Conservation (phyloP, 495 filamentous ascomycete genomes). For the Diplogelasinospora grovesii region DNA sequence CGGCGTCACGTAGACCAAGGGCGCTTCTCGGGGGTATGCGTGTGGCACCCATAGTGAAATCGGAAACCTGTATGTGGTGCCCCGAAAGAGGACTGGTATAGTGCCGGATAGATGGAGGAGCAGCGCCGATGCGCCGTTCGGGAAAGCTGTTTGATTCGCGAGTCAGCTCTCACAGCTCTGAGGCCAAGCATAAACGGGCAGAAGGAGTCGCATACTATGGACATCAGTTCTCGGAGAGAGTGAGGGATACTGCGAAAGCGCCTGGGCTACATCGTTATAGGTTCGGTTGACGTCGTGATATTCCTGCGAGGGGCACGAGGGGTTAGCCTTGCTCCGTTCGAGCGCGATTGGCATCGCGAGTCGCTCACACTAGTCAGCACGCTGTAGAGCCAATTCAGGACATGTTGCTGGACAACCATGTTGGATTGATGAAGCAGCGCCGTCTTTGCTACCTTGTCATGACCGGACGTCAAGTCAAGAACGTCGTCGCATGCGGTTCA, state of each 20-base stretch:
- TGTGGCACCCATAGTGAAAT: constrained; percentile 94
- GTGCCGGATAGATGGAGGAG: constrained; percentile 83
- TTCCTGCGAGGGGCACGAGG: constrained; percentile 51
- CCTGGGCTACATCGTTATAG: constrained; percentile 83
- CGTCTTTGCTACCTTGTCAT: constrained; percentile 14
- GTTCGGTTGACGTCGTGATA: constrained; percentile 88
- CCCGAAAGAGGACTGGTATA: constrained; percentile 80
- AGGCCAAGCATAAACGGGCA: not conserved
- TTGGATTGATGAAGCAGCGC: constrained; percentile 30
- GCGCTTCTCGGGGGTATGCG: constrained; percentile 77
- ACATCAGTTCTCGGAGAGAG: constrained; percentile 90
- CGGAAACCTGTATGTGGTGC: constrained; percentile 84
- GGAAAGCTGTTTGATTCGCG: constrained; percentile 85
- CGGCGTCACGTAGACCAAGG: constrained; percentile 81
- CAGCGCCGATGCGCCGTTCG: constrained; percentile 79
- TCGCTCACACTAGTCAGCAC: constrained; percentile 67
- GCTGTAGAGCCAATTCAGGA: constrained; percentile 92
- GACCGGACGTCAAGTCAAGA: not conserved
- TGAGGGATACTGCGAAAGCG: constrained; percentile 73
- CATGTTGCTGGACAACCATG: constrained; percentile 77
- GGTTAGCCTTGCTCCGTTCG: constrained; percentile 8
- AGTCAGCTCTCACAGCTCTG: no score
- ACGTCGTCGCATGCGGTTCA: constrained; percentile 2
- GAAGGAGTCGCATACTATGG: constrained; percentile 61
- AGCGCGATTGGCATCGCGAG: not conserved